Evolutionary conservation across 1,284 basidiomycete species (phyloP), one percentile per base, ranked within the genome.

Genomic region (Fistulinella cinereoalba): DNA sequence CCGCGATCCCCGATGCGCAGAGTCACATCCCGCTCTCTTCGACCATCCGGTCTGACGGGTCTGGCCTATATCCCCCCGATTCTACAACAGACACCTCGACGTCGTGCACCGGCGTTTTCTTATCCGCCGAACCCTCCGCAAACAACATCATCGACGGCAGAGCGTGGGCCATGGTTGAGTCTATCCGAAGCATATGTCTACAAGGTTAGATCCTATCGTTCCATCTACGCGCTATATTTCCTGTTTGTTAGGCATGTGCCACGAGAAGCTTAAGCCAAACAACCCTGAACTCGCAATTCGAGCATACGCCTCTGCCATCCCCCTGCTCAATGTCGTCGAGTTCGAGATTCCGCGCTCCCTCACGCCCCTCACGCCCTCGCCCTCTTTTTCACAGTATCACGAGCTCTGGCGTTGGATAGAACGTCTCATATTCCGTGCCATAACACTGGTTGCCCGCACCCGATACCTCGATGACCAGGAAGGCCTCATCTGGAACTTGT

Each of bases 341-440:
- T 69, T 71, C 24, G 79, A 81, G 42, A 72, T 83, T 24, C 69
- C 74, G 0, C 65, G 72, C 7, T 58, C 70, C 23, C 29, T 54
- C 4, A 31, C 37, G 34, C 45, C 68, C 6, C 70, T 48, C 47
- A 70, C 28, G 68, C 74, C 53, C 66, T 70, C 43, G 29, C 67
- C 72, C 9, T 72, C 80, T 3, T 90, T 90, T 58, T 64, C 70
- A 5, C 75, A 73, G 36, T 80, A 83, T 39, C 79, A 81, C 21
- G 88, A 91, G 54, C 71, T 89, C 8, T 91, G 88, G 88, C 73
- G 86, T 47, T 91, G 88, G 88, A 72, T 75, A 3, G 88, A 91
- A 57, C 73, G 80, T 25, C 69, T 87, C 22, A 67, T 89, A n/a
- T 85, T 85, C 71, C 75, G 88, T 15, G 79, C 79, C 4, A 74